Evolutionary conservation across 192 early-diverging fungal species (phyloP).

Genomic region (Thamnidium elegans): DNA sequence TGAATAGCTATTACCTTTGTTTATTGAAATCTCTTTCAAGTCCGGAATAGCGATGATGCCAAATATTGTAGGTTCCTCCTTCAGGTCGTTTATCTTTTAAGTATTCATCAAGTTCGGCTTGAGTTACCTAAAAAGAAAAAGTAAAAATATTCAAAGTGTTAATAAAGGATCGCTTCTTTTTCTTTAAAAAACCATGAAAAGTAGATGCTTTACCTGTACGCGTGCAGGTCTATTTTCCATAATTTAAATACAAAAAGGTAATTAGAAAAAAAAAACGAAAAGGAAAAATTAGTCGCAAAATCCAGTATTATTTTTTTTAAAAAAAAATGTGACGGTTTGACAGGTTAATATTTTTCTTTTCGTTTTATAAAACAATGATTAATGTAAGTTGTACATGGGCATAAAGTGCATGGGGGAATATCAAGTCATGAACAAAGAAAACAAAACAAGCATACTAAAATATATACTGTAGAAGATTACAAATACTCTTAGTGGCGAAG

Average conservation of each 20-base stretch:
- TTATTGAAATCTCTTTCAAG: conserved; percentile 38
- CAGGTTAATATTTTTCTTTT: neutral
- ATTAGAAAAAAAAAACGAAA: neutral
- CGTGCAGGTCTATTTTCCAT: conserved; percentile 3
- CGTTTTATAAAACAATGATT: neutral
- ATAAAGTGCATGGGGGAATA: too few species aligned
- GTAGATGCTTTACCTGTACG: conserved; percentile 2
- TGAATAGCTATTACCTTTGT: conserved; percentile 50
- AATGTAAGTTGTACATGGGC: neutral
- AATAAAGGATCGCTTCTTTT: neutral
- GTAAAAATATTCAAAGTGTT: neutral
- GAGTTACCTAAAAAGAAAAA: conserved; percentile 25
- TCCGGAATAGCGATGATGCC: conserved; percentile 37
- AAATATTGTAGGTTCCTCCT: conserved; percentile 60
- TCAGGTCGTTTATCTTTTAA: conserved; percentile 41
- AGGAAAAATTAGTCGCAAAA: neutral
- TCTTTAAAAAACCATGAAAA: neutral
- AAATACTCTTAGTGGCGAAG: neutral
- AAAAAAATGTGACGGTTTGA: neutral
- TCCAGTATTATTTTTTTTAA: too few species aligned
- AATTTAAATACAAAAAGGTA: neutral
- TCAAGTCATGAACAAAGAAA: too few species aligned
- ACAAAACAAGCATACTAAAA: neutral
- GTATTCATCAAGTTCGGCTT: conserved; percentile 25
- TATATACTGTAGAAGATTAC: neutral